Evolutionary conservation across 768 basidiomycete species (phyloP).

Genomic region (Hemileccinum rubropunctum): DNA sequence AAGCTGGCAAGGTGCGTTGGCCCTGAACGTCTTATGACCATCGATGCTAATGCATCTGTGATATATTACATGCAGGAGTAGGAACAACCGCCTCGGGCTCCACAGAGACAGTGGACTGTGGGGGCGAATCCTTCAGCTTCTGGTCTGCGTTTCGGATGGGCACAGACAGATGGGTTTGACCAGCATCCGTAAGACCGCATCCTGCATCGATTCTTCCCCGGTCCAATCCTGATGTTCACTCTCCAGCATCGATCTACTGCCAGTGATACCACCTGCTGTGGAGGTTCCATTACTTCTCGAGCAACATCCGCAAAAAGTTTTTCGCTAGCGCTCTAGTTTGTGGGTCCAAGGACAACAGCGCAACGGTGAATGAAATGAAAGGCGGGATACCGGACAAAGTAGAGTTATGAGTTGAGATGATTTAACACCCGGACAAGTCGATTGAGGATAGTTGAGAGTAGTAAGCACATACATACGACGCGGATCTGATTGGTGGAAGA

Average conservation of each 20-base stretch:
- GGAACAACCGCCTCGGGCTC: background rate
- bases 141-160: conserved; percentile 60
- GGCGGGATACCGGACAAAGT: background rate
- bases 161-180: conserved; percentile 69
- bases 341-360: background rate
- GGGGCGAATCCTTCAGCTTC: conserved; percentile 53
- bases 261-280: no score
- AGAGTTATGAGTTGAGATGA: background rate
- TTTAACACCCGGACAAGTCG: no score
- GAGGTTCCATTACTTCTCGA: conserved; percentile 38
- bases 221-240: conserved; percentile 67
- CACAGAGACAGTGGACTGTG: conserved; percentile 22
- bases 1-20: conserved; percentile 52
- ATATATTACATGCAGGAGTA: conserved; percentile 1
- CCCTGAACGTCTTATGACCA: conserved; percentile 51
- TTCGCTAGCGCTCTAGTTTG: conserved; percentile 41
- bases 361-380: conserved; percentile 1
- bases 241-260: conserved; percentile 34
- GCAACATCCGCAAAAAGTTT: conserved; percentile 68
- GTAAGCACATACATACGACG: background rate
- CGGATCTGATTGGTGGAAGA: no score
- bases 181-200: conserved; percentile 79
- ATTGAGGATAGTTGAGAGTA: background rate
- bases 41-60: no score
- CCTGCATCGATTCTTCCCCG: conserved; percentile 68